A percentile compares a stretch with the other conserved stretches of the same genome.
These are phyloP conservation scores for Xylaria nigripes DNA, from an alignment of 495 filamentous ascomycete genomes.

Conservation along the genomic window DNA sequence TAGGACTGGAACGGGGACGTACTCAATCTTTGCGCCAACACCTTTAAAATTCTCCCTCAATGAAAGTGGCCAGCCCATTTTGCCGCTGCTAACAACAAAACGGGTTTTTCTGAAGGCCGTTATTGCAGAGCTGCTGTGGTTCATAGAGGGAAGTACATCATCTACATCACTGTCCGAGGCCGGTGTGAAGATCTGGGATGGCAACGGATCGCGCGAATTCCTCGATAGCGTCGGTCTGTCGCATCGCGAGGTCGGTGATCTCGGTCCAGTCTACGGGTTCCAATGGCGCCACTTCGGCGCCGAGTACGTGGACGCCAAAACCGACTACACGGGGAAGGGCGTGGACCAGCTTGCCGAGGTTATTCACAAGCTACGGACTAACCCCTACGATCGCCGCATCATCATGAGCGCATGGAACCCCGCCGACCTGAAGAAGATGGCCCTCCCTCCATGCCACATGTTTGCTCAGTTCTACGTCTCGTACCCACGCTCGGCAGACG, in stretches of 20 bases:
- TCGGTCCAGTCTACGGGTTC: slow-evolving; percentile 96
- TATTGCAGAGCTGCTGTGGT: slow-evolving; percentile 93
- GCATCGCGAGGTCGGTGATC: slow-evolving; percentile 74
- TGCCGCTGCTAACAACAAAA: slow-evolving; percentile 93
- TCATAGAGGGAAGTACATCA: slow-evolving; percentile 76
- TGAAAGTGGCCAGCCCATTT: slow-evolving; percentile 48
- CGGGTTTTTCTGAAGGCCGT: slow-evolving; percentile 90
- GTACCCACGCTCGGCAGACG: slow-evolving; percentile 46
- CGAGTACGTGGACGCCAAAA: slow-evolving; percentile 65
- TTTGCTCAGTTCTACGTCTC: slow-evolving; percentile 98
- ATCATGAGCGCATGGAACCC: slow-evolving; percentile 93
- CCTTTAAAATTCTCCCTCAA: slow-evolving; percentile 82
- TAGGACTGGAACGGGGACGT: slow-evolving; percentile 85
- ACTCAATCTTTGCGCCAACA: slow-evolving; percentile 76
- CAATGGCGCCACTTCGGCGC: slow-evolving; percentile 99
- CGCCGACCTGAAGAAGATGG: slow-evolving; percentile 78
- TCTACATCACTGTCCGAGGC: slow-evolving; percentile 61
- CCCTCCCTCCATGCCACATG: slow-evolving; percentile 95
- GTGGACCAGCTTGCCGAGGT: slow-evolving; percentile 88
- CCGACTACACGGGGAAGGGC: slow-evolving; percentile 81
- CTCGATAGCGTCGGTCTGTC: slow-evolving; percentile 76
- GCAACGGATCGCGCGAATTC: slow-evolving; percentile 82
- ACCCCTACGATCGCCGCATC: slow-evolving; percentile 81
- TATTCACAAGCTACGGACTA: slow-evolving; percentile 68
- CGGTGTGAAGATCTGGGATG: slow-evolving; percentile 96